Evolutionary conservation across 345 rosid species (phyloP), one percentile per base, ranked within the genome.

Genomic region (Populus davidiana): DNA sequence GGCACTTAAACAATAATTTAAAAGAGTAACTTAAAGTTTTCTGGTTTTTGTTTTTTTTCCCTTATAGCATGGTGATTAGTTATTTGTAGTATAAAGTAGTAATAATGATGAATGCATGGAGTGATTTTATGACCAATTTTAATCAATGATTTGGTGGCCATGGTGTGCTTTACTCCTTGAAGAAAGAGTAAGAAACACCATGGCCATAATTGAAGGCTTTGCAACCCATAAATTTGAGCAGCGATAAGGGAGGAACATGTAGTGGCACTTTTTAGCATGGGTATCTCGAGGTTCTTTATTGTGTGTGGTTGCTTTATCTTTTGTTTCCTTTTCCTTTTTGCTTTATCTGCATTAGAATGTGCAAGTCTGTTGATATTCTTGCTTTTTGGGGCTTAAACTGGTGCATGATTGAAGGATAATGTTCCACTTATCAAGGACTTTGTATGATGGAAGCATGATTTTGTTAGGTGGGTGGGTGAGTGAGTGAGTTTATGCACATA

Each of bases 381-480:
- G 64, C 75, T 38, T 81, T 77, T 69, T 35, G 64, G 31, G 76
- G 78, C 73, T 56, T 80, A 12, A 71, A 78, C 20, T 47, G 35
- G 75, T 72, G 88, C 84, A 82, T 85, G 88, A 85, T 87, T 84
- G 88, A 62, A 76, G 83, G 79, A 78, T 76, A 36, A 83, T 82
- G 66, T 56, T 70, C 39, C 74, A 67, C 74, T 5, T 36, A n/a
- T 25, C 20, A 16, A 54, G 8, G 9, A 74, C 66, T 43, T 81
- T 80, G 23, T 50, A 36, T 75, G 68, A 78, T 79, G 78, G 71
- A 61, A 65, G 56, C n/a, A 76, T 78, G 77, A 83, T 81, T 78
- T 36, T 72, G 79, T 72, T 69, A 9, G 75, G 78, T 72, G 29
- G 65, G 35, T 75, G 59, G 67, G 67, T 20, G 64, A 2, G 16